Evolutionary conservation across 2,329 filamentous ascomycete species (phyloP).

Genomic region (Alternaria gansuensis): DNA sequence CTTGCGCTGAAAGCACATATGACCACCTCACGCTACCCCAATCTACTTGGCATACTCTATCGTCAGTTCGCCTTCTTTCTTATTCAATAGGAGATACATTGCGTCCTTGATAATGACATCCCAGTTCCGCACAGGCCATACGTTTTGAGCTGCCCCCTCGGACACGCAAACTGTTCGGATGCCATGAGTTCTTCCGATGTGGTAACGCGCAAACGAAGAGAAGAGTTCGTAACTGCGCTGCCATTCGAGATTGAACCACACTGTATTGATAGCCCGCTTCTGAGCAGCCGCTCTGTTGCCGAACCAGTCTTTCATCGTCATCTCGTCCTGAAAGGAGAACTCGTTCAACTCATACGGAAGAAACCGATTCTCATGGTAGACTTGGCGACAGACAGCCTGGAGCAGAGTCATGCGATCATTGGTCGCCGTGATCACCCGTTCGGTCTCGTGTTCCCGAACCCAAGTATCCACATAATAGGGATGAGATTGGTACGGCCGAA

Average conservation of each 20-base stretch:
- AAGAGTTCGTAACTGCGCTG: not conserved
- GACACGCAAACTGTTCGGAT: not conserved
- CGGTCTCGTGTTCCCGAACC: not conserved
- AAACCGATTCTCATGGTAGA: not conserved
- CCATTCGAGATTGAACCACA: conserved; percentile 1
- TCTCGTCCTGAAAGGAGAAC: conserved; percentile 1
- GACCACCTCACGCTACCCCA: not conserved
- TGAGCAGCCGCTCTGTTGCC: not conserved
- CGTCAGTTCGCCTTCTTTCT: no score
- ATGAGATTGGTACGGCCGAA: not conserved
- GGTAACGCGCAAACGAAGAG: not conserved
- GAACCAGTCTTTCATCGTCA: not conserved
- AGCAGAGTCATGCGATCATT: not conserved
- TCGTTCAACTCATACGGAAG: conserved; percentile 1
- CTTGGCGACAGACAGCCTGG: not conserved
- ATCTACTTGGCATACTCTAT: not conserved
- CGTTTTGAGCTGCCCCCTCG: not conserved
- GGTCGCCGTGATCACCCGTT: not conserved
- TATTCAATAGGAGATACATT: not conserved
- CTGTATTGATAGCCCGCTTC: not conserved
- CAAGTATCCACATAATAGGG: not conserved
- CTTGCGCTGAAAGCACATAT: not conserved
- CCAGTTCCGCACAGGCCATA: not conserved
- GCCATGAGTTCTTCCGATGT: not conserved
- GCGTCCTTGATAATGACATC: not conserved